Percentiles rank a stretch among this genome's conserved stretches.
Evolutionary conservation across 257 asterid genomes (phyloP).

Genomic region (Solanum appendiculatum): DNA sequence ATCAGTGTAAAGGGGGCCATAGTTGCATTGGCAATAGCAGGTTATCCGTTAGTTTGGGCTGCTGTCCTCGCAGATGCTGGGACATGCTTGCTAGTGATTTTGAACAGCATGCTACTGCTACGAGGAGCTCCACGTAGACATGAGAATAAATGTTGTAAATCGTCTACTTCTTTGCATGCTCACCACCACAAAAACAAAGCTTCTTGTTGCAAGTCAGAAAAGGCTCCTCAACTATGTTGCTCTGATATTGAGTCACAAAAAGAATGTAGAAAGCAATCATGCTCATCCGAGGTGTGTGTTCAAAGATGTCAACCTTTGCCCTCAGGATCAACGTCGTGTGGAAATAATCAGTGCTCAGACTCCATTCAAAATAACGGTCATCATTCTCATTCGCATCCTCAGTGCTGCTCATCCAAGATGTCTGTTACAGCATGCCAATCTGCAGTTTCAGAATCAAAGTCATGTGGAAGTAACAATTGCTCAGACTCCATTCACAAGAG

Average conservation of each 20-base stretch:
- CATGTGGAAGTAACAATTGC: not conserved
- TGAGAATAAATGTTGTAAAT: not conserved
- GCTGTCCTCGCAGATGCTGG: constrained; percentile 76
- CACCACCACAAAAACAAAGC: not conserved
- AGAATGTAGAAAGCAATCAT: not conserved
- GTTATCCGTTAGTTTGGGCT: constrained; percentile 88
- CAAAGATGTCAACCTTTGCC: not conserved
- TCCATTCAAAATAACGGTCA: not conserved
- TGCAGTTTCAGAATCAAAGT: not conserved
- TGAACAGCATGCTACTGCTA: constrained; percentile 71
- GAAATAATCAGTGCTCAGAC: not conserved
- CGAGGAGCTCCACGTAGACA: constrained; percentile 5
- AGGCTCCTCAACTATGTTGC: constrained; percentile 10
- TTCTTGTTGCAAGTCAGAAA: not conserved
- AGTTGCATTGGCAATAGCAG: constrained; percentile 64
- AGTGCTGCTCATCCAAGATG: not conserved
- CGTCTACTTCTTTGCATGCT: not conserved
- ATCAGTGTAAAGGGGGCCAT: constrained; percentile 46
- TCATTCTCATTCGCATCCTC: not conserved
- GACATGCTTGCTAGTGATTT: constrained; percentile 72
- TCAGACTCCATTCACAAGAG: not conserved
- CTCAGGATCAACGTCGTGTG: not conserved
- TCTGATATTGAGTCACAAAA: constrained; percentile 10
- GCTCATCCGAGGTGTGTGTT: constrained; percentile 7
- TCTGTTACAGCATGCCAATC: not conserved